These are phyloP conservation scores for Suhomyces terraborum DNA, from an alignment of 1,139 yeast species.

Conservation along the genomic window DNA sequence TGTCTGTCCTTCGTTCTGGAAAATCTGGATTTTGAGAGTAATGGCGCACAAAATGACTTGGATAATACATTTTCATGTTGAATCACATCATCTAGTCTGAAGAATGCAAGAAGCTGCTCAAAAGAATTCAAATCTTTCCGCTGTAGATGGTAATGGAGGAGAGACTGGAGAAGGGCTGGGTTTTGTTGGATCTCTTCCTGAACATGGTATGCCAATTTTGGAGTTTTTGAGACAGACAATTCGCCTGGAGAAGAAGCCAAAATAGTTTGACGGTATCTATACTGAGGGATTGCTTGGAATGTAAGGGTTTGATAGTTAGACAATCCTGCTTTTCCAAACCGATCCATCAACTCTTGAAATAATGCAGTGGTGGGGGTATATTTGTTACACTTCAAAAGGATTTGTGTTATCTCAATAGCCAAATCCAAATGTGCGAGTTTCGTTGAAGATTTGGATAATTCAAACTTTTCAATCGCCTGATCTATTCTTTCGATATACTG, in stretches of 20 bases:
- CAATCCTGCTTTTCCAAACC: conserved; percentile 26
- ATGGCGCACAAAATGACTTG: conserved; percentile 22
- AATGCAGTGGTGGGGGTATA: conserved; percentile 29
- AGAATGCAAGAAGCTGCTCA: conserved; percentile 30
- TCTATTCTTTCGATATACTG: conserved; percentile 26
- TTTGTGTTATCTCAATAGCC: conserved; percentile 22
- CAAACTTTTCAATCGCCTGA: conserved; percentile 20
- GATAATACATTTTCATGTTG: conserved; percentile 28
- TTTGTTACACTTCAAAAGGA: conserved; percentile 22
- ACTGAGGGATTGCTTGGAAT: conserved; percentile 28
- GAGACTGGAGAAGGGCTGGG: conserved; percentile 31
- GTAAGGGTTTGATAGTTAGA: conserved; percentile 32
- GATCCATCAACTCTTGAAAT: conserved; percentile 30
- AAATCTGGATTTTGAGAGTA: conserved; percentile 36
- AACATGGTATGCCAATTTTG: conserved; percentile 25
- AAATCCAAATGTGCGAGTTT: conserved; percentile 26
- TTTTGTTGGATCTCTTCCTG: conserved; percentile 25
- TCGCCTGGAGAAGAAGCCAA: conserved; percentile 18
- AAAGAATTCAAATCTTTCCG: conserved; percentile 26
- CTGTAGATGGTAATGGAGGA: conserved; percentile 30
- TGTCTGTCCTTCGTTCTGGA: conserved; percentile 17
- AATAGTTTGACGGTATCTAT: conserved; percentile 24
- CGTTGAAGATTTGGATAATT: conserved; percentile 11
- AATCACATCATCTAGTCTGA: conserved; percentile 32
- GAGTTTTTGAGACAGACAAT: conserved; percentile 4